These are phyloP conservation scores for Thielaviopsis ethacetica DNA, from an alignment of 2,329 filamentous ascomycete species.

Conservation along the genomic window DNA sequence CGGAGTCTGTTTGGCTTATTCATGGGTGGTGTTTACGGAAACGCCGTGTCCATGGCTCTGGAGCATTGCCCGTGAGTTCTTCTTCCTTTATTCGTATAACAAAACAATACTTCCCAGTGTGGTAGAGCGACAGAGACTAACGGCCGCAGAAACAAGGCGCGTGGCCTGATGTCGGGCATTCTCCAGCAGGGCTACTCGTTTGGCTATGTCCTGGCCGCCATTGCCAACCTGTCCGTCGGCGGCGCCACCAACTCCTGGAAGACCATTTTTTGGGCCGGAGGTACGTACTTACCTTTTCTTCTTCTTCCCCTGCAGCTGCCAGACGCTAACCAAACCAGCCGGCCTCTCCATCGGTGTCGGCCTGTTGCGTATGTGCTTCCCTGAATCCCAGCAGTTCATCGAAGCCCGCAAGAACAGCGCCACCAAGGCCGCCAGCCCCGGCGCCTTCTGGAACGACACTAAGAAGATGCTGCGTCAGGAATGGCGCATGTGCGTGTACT, in stretches of 20 bases:
- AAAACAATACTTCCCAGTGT: no score
- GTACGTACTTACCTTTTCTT: conserved; percentile 17
- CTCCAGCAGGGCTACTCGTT: conserved; percentile 67
- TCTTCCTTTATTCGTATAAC: background rate
- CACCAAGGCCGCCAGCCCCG: conserved; percentile 18
- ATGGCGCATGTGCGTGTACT: conserved; percentile 66
- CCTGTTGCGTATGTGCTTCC: conserved; percentile 49
- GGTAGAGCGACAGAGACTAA: background rate
- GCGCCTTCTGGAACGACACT: conserved; percentile 52
- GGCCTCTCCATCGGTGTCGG: conserved; percentile 54
- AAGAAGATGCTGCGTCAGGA: conserved; percentile 50
- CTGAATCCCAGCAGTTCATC: conserved; percentile 59
- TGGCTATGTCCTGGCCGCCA: conserved; percentile 65
- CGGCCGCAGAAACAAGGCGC: conserved; percentile 47
- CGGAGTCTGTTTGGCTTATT: conserved; percentile 62
- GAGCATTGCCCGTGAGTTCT: conserved; percentile 54
- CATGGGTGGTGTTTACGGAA: conserved; percentile 70
- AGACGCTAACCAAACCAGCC: conserved; percentile 21
- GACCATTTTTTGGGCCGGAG: conserved; percentile 56
- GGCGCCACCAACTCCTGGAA: conserved; percentile 51
- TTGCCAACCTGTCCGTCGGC: conserved; percentile 57
- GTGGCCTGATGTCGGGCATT: conserved; percentile 60
- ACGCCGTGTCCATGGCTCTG: conserved; percentile 61
- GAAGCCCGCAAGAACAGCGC: conserved; percentile 40
- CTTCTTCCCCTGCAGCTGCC: background rate